phyloP scores from a whole-genome alignment of 140 eudicot genomes.

The Flaveria floridana region DNA sequence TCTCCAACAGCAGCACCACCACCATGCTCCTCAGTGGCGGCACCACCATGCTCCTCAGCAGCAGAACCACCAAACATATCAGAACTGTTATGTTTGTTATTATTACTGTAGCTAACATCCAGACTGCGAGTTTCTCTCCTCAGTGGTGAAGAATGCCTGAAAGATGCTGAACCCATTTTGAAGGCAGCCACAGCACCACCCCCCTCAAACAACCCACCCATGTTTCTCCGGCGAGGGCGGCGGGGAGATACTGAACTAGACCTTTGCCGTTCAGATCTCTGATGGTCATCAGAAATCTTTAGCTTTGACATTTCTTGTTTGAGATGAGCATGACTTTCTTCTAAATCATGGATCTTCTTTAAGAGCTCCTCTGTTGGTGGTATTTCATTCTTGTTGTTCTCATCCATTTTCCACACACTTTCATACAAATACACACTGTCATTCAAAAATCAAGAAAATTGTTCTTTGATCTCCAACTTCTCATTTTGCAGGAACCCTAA shows the following conservation, averaged over 20 bases:
- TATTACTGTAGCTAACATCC: conserved; percentile 38
- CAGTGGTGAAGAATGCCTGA: conserved; percentile 77
- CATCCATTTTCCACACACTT: conserved; percentile 40
- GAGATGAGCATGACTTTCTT: conserved; percentile 76
- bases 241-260: conserved; percentile 47
- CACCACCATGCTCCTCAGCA: conserved; percentile 27
- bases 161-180: conserved; percentile 66
- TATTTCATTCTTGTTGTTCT: conserved; percentile 28
- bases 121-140: conserved; percentile 70
- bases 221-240: conserved; percentile 44
- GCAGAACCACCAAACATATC: conserved; percentile 27
- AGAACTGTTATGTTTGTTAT: conserved; percentile 29
- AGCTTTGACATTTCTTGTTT: conserved; percentile 85
- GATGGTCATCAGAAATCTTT: conserved; percentile 46
- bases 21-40: background rate
- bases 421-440: conserved; percentile 31
- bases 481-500: conserved; percentile 20
- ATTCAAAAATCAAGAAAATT: conserved; percentile 24
- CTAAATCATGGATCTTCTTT: conserved; percentile 84
- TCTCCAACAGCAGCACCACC: conserved; percentile 11
- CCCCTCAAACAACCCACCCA: conserved; percentile 50
- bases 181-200: conserved; percentile 51
- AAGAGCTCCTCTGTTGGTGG: conserved; percentile 70
- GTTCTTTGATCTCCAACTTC: conserved; percentile 21
- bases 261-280: conserved; percentile 41